Base-by-base conservation (phyloP, 2,329 filamentous ascomycete genomes). In the Monilinia laxa region DNA sequence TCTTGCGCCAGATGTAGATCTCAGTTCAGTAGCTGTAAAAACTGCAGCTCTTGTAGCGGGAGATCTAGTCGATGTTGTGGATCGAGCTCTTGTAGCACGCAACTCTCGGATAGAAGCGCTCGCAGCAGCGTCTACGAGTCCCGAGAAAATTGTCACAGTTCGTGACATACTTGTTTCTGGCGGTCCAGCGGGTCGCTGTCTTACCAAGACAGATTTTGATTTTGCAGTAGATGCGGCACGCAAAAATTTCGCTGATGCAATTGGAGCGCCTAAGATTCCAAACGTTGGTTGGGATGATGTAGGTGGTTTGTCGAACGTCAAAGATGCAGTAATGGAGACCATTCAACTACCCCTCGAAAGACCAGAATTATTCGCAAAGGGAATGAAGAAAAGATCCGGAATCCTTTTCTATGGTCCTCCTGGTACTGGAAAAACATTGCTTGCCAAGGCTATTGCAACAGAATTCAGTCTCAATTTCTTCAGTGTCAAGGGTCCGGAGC, bases 211-310 rank as follows among this genome's bases (percentile, higher is more conserved):
- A 2, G 95, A 99, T 77, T 94, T 98, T 71, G 93, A 97, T 65
- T 80, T 89, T n/a, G 95, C 95, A 0, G 94, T 99, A 4, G 94
- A 98, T 68, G 92, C 93, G 7, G 95, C 95, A 1, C 88, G 95
- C 65, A 97, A 97, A 83, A 98, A 97, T 79, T 99, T 99, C 77
- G 94, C 95, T 7, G 95, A 98, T 77, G 90, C 94, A 0, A 99
- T 99, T 70, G 95, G 95, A 31, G 95, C 95, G 6, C 95, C 95
- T 2, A 98, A 98, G 83, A 98, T 98, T 69, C 95, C 94, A 9
- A 97, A 97, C 70, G 95, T 99, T 9, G 90, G 90, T 28, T 99
- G 94, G 94, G 90, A 94, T 72, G 94, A 99, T 77, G 94, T 99
- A 25, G 94, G 94, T 77, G 94, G 95, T 60, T 83, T 98, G 42